Percentiles rank a stretch among this genome's conserved stretches.
Evolutionary conservation across 2,329 filamentous ascomycete genomes (phyloP).

Genomic region (Thelonectria rubi): DNA sequence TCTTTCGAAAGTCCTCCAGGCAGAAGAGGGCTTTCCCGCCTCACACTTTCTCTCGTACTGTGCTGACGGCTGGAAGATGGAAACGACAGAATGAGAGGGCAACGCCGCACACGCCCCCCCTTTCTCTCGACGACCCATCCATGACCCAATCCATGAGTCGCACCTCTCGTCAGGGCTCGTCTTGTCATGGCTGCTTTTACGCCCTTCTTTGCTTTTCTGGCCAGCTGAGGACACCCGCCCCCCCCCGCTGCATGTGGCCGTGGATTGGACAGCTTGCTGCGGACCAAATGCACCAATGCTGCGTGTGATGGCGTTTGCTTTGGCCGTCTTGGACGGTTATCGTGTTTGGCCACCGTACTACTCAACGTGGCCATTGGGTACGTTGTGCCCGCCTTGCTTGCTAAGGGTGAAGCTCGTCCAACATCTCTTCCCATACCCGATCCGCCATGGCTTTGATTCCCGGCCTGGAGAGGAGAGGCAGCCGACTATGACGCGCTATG

Average conservation of each 20-base stretch:
- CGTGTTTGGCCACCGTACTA: not conserved
- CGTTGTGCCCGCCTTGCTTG: too few species aligned
- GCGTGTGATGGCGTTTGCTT: too few species aligned
- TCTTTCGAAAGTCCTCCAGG: too few species aligned
- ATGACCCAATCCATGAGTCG: conserved; percentile 24
- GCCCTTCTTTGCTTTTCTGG: not conserved
- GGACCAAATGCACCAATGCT: too few species aligned
- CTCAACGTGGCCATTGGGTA: too few species aligned
- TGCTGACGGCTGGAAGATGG: too few species aligned
- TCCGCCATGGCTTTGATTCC: not conserved
- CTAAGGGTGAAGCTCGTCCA: conserved; percentile 3
- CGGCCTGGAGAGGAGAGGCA: not conserved
- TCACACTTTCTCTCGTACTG: not conserved
- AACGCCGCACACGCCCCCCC: conserved; percentile 8
- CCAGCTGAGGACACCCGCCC: too few species aligned
- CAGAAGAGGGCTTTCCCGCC: not conserved
- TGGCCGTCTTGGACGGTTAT: conserved; percentile 14
- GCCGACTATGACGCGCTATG: too few species aligned
- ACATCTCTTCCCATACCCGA: conserved; percentile 11
- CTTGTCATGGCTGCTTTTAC: conserved; percentile 19
- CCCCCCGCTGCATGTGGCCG: too few species aligned
- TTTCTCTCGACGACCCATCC: conserved; percentile 3
- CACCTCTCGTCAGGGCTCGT: conserved; percentile 2
- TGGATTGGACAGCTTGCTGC: too few species aligned
- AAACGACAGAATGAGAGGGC: too few species aligned